Base-by-base conservation (phyloP, 2,329 filamentous ascomycete genomes). In the Nigrograna mackinnonii region DNA sequence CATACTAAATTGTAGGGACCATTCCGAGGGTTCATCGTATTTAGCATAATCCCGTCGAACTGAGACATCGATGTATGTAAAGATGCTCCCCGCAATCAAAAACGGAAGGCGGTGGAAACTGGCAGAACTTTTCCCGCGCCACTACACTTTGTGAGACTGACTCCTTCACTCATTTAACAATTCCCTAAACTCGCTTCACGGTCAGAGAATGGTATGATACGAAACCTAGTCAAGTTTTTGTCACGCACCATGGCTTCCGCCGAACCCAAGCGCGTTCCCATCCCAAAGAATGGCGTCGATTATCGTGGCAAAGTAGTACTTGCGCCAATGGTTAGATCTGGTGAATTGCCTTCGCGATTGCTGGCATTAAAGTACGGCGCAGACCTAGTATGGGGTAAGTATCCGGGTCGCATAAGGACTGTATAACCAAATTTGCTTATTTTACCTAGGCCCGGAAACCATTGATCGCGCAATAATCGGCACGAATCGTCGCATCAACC, bases 291-390 rank as follows among this genome's bases (percentile, higher is more conserved):
- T 68, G 92, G 92, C 38, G 91, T 96, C 60, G 91, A 96, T 75
- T 97, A 96, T 72, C 83, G 92, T 57, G 87, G 88, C 71, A 96
- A 95, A 71, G 74, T 97, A 52, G 94, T 97, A 33, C 86, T 99
- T 50, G 94, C 94, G 48, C 94, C 94, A 30, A 99, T 99, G 94
- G 92, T 96, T 44, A 87, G 94, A 55, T 95, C 90, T n/a, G 94
- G 94, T 64, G 94, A 99, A 75, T 76, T 96, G 47, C 92, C 94
- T 3, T 94, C 89, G 28, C 85, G 94, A 44, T 79, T 99, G 19
- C 73, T 95, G 32, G 89, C 94, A 22, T 82, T 99, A 48, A 88
- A 95, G 63, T 97, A 99, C 68, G 94, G 94, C 54, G 94, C 94
- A 39, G 94, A 99, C 70, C 78, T 99, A 13, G 94, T 99, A 54